Conservation (phyloP, 1,284 basidiomycete genomes). For the Volvariella surrecta region DNA sequence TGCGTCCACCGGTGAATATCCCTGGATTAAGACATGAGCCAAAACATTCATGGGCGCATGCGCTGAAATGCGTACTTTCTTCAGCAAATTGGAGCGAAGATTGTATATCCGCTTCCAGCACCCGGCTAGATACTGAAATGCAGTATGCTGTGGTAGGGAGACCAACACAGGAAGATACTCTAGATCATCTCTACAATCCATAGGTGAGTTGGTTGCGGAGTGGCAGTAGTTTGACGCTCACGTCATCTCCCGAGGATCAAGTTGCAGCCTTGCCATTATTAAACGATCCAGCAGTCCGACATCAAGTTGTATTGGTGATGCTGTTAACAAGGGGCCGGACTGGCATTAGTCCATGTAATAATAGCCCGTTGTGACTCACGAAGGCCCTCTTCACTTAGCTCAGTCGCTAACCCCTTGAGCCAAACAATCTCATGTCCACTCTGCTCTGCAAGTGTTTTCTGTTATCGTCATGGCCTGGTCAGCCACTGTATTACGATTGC, state of each 20-base stretch:
- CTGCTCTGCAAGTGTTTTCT: constrained; percentile 67
- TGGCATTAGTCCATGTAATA: neutral
- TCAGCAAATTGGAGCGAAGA: constrained; percentile 45
- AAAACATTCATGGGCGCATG: neutral
- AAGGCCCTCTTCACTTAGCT: constrained; percentile 61
- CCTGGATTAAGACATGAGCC: constrained; percentile 26
- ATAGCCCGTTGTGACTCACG: constrained; percentile 28
- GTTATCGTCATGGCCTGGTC: constrained; percentile 2
- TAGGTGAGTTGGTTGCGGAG: constrained; percentile 1
- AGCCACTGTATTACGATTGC: neutral
- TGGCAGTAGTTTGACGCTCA: constrained; percentile 27
- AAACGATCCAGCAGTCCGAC: constrained; percentile 68
- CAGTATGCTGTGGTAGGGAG: constrained; percentile 75
- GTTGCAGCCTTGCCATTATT: constrained; percentile 81
- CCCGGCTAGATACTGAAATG: constrained; percentile 86
- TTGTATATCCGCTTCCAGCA: constrained; percentile 83
- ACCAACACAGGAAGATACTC: constrained; percentile 75
- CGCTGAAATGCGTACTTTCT: constrained; percentile 50
- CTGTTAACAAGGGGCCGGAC: constrained; percentile 11
- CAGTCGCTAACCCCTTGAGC: constrained; percentile 72
- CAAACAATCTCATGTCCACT: constrained; percentile 72
- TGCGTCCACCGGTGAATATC: constrained; percentile 52
- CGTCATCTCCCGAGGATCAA: constrained; percentile 72
- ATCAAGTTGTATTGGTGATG: constrained; percentile 33
- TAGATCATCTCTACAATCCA: constrained; percentile 59